A percentile compares a stretch with the other conserved stretches of the same genome.
phyloP scores from a whole-genome alignment of 345 rosid species.

The Bretschneidera sinensis region DNA sequence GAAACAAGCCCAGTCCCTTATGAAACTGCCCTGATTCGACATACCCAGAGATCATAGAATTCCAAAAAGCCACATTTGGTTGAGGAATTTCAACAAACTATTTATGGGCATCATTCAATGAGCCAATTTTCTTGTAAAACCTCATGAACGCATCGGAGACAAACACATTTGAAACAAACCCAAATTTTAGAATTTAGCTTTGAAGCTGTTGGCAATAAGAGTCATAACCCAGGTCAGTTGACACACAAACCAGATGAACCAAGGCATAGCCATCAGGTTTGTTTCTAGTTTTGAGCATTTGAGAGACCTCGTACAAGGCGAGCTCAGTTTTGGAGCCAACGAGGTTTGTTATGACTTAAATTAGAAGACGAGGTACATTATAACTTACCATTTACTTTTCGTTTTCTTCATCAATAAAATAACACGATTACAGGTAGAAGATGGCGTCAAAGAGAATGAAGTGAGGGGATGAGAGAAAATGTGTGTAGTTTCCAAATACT shows the following conservation, averaged over 20 bases:
- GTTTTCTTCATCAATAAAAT: too few relatives aligned
- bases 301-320: conserved; percentile 27
- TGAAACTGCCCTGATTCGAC: conserved; percentile 45
- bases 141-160: conserved; percentile 52
- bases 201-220: conserved; percentile 62
- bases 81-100: conserved; percentile 75
- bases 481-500: too few relatives aligned
- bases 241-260: conserved; percentile 49
- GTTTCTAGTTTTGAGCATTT: conserved; percentile 29
- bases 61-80: conserved; percentile 72
- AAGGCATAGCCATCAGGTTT: conserved; percentile 35
- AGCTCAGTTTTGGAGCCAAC: conserved; percentile 19
- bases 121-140: conserved; percentile 35
- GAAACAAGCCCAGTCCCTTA: conserved; percentile 46
- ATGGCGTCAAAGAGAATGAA: too few relatives aligned
- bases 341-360: conserved; percentile 17
- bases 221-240: conserved; percentile 38
- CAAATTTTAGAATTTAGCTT: conserved; percentile 44
- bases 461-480: too few relatives aligned
- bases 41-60: conserved; percentile 56
- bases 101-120: conserved; percentile 34
- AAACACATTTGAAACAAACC: conserved; percentile 47
- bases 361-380: too few relatives aligned
- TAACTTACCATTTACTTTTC: too few relatives aligned
- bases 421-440: too few relatives aligned